A percentile compares a stretch with the other conserved stretches of the same genome.
Evolutionary conservation across 2,329 filamentous ascomycete species (phyloP).

Genomic region (Ophiostoma novo-ulmi): DNA sequence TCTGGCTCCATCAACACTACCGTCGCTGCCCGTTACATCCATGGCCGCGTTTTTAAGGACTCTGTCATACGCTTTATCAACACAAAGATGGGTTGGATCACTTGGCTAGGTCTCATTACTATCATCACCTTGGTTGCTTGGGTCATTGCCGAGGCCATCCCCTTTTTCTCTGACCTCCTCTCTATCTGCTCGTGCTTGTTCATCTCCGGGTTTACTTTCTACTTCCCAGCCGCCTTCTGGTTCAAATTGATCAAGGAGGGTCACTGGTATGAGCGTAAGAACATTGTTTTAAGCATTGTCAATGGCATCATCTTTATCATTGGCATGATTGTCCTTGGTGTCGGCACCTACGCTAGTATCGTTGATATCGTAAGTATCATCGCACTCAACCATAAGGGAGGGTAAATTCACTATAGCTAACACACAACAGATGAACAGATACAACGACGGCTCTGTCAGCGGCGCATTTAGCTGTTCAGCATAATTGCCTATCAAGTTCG

Average conservation of each 20-base stretch:
- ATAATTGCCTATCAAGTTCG: background rate
- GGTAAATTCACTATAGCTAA: background rate
- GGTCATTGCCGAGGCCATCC: conserved; percentile 14
- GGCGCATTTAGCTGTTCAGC: background rate
- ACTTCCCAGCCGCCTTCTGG: conserved; percentile 13
- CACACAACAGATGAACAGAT: background rate
- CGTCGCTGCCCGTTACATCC: conserved; percentile 10
- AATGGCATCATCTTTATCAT: conserved; percentile 10
- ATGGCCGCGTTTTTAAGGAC: conserved; percentile 6
- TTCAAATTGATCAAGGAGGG: conserved; percentile 16
- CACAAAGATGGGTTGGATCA: conserved; percentile 14
- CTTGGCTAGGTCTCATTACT: conserved; percentile 6
- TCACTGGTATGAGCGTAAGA: conserved; percentile 12
- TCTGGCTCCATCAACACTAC: conserved; percentile 14
- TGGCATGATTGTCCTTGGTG: conserved; percentile 7
- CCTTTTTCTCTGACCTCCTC: conserved; percentile 12
- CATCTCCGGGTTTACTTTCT: conserved; percentile 9
- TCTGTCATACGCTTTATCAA: conserved; percentile 12
- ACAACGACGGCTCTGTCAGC: background rate
- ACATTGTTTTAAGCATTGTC: background rate
- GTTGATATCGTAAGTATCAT: conserved; percentile 8
- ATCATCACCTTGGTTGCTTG: conserved; percentile 12
- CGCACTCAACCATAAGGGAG: background rate
- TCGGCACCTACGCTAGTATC: conserved; percentile 10
- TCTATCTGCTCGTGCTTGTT: conserved; percentile 15